Base-by-base conservation (phyloP, 78 protist genomes). In the Diacronema lutheri region DNA sequence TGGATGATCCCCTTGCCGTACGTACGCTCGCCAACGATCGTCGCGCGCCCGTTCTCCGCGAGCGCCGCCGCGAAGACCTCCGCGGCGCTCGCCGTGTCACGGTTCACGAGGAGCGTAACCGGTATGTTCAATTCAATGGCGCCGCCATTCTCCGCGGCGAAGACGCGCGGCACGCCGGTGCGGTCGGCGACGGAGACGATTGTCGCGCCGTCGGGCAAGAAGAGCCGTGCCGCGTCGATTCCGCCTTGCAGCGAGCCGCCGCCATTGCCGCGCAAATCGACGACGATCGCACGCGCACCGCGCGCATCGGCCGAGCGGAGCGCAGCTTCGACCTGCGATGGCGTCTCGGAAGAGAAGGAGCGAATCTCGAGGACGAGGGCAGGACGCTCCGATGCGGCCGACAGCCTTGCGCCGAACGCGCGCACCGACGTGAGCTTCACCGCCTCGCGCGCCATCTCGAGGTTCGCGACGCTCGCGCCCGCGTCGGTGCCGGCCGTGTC, bases 21-120 rank as follows among this genome's bases (percentile, higher is more conserved):
- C 13, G 88, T 73, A 14, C 20, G 12, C 37, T 40, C 38, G 40
- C 88, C 88, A 21, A 84, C 25, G 50, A 84, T 29, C 38, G 72
- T 33, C n/a, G 66, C 88, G 26, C 88, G 88, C 33, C 74, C 88
- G 46, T 84, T 69, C 50, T 84, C 88, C 68, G 56, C 81, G 55
- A 84, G 50, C 41, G 88, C 80, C 6, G 57, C 88, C 25, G 88
- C 69, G 71, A 84, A 55, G 68, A 84, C 37, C 82, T 84, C 88
- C 7, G 84, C 69, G 37, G 76, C 56, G 26, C 46, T 40, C 19
- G 88, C 88, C 21, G 84, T 56, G n/a, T 61, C 9, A 37, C 33
- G 62, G 71, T 68, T 58, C 41, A 84, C 81, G 40, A 84, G 81
- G 35, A 84, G 69, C 23, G 46, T 37, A 0, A 69, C 41, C 50